A percentile compares a stretch with the other conserved stretches of the same genome.
Evolutionary conservation across 768 basidiomycete genomes (phyloP).

Genomic region (Russula sp.): DNA sequence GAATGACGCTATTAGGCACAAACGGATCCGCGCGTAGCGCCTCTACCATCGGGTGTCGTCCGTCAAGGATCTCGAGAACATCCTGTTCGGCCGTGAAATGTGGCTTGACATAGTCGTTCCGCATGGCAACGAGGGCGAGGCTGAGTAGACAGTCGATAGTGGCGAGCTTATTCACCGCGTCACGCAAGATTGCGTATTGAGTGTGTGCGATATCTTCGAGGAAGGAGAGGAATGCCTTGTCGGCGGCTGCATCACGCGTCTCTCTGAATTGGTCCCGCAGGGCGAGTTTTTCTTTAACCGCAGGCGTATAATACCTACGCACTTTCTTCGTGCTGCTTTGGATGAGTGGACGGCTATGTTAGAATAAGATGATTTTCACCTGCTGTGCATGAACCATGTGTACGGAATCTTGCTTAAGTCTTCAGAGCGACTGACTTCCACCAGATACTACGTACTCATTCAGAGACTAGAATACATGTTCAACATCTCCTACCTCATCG

Average conservation of each 20-base stretch:
- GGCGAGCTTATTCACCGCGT: conserved; percentile 74
- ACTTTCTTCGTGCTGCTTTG: conserved; percentile 57
- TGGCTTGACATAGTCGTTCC: conserved; percentile 72
- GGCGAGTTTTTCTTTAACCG: conserved; percentile 49
- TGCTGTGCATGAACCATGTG: conserved; percentile 60
- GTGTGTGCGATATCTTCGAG: conserved; percentile 59
- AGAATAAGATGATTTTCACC: conserved; percentile 31
- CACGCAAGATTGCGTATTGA: conserved; percentile 64
- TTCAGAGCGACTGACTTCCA: conserved; percentile 65
- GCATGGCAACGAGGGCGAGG: conserved; percentile 71
- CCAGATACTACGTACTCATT: conserved; percentile 48
- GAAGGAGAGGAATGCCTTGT: conserved; percentile 59
- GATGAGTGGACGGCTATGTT: not conserved
- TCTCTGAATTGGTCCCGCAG: conserved; percentile 74
- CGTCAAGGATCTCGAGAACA: conserved; percentile 66
- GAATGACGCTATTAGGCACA: conserved; percentile 70
- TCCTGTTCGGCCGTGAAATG: conserved; percentile 61
- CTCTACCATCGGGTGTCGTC: conserved; percentile 92
- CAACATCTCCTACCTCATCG: conserved; percentile 50
- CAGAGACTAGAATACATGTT: not conserved
- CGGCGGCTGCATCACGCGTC: conserved; percentile 56
- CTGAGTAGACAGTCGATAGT: conserved; percentile 82
- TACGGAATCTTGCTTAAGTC: conserved; percentile 36
- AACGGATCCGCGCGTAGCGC: conserved; percentile 69
- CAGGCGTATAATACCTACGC: conserved; percentile 72